Base-by-base conservation (phyloP, 805 yeast species). In the Brettanomyces bruxellensis region DNA sequence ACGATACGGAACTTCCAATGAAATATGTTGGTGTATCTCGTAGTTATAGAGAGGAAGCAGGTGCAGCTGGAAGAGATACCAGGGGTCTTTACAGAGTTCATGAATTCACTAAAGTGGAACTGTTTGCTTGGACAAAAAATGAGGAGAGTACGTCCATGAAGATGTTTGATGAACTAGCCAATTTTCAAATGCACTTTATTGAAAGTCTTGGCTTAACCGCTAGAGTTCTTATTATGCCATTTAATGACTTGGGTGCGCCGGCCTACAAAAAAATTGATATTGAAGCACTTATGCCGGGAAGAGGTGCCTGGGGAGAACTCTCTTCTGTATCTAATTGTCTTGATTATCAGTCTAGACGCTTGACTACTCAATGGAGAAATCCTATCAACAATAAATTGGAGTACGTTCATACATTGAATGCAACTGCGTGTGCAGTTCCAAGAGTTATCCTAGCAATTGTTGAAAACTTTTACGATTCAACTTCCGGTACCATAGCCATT, bases 271-370 rank as follows among this genome's bases (percentile, higher is more conserved):
- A 93, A 61, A 87, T 81, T 60, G 99, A 93, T 56, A 86, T 90
- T 47, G 99, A 93, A 65, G 96, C 90, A 0, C 87, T 95, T 89
- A 91, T 93, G 98, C 98, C 98, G 0, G 97, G 98, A 2, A 76
- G 96, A 55, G 90, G 87, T 1, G 45, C 59, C 14, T 91, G 95
- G 87, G 99, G 99, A 4, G 99, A 93, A 61, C 72, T 93, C 32
- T 81, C 95, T 1, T 86, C 96, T 28, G 75, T 95, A 1, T 89
- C 97, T 2, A 91, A 90, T 60, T 93, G 99, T 63, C 77, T 88
- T 3, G 97, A 90, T 54, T 93, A 78, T 62, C 99, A 93, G 66
- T 68, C 95, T 6, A 74, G 96, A 62, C 74, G 98, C 56, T 71
- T 93, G 54, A 81, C 82, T 37, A 83, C 95, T 5, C 76, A 75